Evolutionary conservation across 2,329 filamentous ascomycete genomes (phyloP).

Genomic region (Hypoxylon sp.): DNA sequence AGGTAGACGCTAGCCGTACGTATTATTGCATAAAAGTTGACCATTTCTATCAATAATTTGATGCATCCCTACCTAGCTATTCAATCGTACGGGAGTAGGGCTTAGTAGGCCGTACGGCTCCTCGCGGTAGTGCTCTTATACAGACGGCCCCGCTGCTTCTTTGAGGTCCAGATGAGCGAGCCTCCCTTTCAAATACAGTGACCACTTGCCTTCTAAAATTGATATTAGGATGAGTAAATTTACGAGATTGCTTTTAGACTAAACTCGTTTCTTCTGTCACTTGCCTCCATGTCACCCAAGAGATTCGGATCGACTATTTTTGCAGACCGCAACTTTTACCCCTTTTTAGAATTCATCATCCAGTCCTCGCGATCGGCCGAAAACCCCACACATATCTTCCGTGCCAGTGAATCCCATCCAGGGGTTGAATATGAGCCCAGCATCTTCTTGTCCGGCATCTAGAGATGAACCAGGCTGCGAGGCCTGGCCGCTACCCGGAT

Average conservation of each 20-base stretch:
- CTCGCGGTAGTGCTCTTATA: background rate
- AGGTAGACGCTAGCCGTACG: background rate
- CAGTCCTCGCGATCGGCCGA: constrained; percentile 30
- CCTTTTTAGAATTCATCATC: constrained; percentile 48
- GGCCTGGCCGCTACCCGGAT: constrained; percentile 4
- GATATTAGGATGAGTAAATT: background rate
- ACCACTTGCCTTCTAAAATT: background rate
- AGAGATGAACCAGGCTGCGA: constrained; percentile 33
- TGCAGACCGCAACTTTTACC: background rate
- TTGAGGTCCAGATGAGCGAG: no score
- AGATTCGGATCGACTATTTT: background rate
- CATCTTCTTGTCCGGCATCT: constrained; percentile 48
- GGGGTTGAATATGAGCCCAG: constrained; percentile 51
- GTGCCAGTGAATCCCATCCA: constrained; percentile 52
- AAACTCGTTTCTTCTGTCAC: background rate
- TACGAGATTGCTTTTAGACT: background rate
- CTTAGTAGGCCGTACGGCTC: background rate
- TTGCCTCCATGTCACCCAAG: background rate
- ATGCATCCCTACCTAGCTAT: no score
- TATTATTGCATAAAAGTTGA: background rate
- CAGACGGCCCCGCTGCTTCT: background rate
- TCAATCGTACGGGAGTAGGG: background rate
- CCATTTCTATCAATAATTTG: background rate
- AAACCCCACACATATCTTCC: constrained; percentile 48
- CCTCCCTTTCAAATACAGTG: background rate